Evolutionary conservation across 176 grass and related monocot genomes (phyloP).

Genomic region (Rhynchospora pubera): DNA sequence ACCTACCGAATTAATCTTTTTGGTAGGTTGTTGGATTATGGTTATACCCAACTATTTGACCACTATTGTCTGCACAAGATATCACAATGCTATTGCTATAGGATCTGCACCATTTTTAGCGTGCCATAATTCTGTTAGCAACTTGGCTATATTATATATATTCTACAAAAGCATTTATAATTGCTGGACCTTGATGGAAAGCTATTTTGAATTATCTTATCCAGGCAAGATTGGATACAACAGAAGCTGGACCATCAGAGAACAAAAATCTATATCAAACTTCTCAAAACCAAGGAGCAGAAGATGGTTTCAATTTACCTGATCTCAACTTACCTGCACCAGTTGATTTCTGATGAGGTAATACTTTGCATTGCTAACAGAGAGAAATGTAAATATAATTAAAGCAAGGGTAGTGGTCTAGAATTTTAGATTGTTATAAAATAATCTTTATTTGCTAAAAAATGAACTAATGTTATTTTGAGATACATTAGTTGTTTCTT

Average conservation of each 20-base stretch:
- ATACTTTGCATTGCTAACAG: slow-evolving; percentile 8
- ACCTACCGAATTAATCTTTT: slow-evolving; percentile 1
- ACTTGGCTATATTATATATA: not conserved
- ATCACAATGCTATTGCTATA: not conserved
- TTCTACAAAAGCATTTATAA: not conserved
- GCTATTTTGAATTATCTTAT: not conserved
- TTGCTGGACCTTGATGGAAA: not conserved
- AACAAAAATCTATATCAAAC: not conserved
- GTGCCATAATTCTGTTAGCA: not conserved
- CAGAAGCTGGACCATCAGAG: not conserved
- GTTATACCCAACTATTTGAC: slow-evolving; percentile 14
- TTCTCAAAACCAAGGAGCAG: slow-evolving; percentile 4
- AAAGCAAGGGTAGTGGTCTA: slow-evolving; percentile 17
- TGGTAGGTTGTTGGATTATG: slow-evolving; percentile 19
- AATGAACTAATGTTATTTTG: slow-evolving; percentile 8
- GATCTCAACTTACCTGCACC: slow-evolving; percentile 22
- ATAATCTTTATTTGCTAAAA: slow-evolving; percentile 11
- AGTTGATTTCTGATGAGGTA: slow-evolving; percentile 14
- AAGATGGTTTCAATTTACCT: slow-evolving; percentile 13
- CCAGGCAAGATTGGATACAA: slow-evolving; percentile 6
- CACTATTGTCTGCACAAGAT: not conserved
- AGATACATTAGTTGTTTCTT: slow-evolving; percentile 13
- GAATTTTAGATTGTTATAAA: slow-evolving; percentile 15
- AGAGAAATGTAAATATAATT: slow-evolving; percentile 26
- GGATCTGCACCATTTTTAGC: not conserved